Evolutionary conservation across 768 basidiomycete genomes (phyloP).

Genomic region (Multifurca ochricompacta): DNA sequence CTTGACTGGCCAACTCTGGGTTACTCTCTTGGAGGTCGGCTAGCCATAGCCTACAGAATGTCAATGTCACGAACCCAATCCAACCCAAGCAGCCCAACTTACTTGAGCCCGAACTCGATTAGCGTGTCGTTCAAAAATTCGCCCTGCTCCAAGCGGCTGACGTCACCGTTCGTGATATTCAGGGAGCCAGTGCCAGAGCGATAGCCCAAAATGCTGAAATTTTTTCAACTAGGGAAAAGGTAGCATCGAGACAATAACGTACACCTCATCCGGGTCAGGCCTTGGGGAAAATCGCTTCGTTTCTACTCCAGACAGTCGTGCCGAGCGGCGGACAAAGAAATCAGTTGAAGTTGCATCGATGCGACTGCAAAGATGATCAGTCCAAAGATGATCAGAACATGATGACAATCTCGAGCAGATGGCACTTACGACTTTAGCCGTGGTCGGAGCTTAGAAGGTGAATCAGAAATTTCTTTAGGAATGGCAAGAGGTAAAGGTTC

Average conservation of each 20-base stretch:
- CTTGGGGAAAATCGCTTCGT: conserved; percentile 1
- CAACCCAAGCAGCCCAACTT: conserved; percentile 25
- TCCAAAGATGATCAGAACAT: no score
- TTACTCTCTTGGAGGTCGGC: conserved; percentile 44
- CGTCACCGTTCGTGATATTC: conserved; percentile 73
- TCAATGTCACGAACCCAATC: not conserved
- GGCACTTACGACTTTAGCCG: conserved; percentile 2
- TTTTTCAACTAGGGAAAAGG: not conserved
- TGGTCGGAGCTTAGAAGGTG: not conserved
- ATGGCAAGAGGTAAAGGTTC: not conserved
- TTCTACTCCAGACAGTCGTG: conserved; percentile 15
- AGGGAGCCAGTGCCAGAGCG: conserved; percentile 69
- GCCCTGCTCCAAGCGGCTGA: conserved; percentile 60
- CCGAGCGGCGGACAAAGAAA: conserved; percentile 14
- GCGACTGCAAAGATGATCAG: conserved; percentile 1
- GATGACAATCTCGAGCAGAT: not conserved
- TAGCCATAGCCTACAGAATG: conserved; percentile 56
- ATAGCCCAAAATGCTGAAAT: conserved; percentile 62
- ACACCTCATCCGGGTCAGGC: conserved; percentile 20
- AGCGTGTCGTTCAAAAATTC: conserved; percentile 95
- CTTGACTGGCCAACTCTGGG: conserved; percentile 57
- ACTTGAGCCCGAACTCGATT: conserved; percentile 96
- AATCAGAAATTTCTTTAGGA: not conserved
- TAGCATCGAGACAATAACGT: not conserved
- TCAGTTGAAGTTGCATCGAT: not conserved